Evolutionary conservation across 2,329 filamentous ascomycete genomes (phyloP).

Genomic region (Samsoniella hepiali): DNA sequence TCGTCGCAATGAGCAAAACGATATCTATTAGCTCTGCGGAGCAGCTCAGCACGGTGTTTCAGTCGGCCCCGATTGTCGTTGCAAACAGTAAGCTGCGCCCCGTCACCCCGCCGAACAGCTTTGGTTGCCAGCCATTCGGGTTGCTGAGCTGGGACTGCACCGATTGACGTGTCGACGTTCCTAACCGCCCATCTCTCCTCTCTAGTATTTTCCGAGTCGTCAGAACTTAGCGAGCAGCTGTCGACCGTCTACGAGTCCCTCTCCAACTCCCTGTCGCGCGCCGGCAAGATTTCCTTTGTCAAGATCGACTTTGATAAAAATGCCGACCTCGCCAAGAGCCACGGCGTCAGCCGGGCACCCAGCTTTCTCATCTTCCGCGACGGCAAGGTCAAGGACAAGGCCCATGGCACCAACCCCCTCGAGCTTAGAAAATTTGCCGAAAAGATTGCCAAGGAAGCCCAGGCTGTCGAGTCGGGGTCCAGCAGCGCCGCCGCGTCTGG

Average conservation of each 20-base stretch:
- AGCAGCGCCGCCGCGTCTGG: conserved; percentile 33
- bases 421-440: conserved; percentile 69
- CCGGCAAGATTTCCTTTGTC: conserved; percentile 73
- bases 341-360: conserved; percentile 73
- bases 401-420: conserved; percentile 69
- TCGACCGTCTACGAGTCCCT: conserved; percentile 80
- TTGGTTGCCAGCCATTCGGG: conserved; percentile 13
- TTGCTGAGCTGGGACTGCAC: not conserved
- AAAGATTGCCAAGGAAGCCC: conserved; percentile 66
- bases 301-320: conserved; percentile 84
- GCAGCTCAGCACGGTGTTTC: conserved; percentile 67
- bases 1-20: conserved; percentile 24
- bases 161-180: not conserved
- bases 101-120: conserved; percentile 18
- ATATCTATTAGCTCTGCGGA: conserved; percentile 44
- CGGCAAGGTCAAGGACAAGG: conserved; percentile 62
- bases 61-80: conserved; percentile 74
- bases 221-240: conserved; percentile 77
- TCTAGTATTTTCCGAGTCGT: conserved; percentile 85
- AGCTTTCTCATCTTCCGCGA: conserved; percentile 89
- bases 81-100: conserved; percentile 70
- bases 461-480: conserved; percentile 45
- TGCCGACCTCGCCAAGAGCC: conserved; percentile 67
- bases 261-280: conserved; percentile 65
- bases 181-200: not conserved